Conservation (phyloP, 75 land plant species). For the Selaginella tamariscina region DNA sequence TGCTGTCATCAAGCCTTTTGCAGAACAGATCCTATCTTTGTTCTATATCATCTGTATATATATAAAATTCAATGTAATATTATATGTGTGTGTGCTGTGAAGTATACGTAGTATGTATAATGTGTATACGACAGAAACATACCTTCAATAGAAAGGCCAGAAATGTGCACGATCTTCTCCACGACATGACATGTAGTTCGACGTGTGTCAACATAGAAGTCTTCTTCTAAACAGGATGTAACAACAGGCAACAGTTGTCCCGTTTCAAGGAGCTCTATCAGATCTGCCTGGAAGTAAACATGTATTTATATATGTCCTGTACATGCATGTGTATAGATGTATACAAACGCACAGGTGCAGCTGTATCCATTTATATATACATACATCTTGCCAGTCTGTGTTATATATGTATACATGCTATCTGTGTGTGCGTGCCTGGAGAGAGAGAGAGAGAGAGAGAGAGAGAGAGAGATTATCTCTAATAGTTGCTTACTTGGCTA, state of each 20-base stretch:
- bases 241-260: constrained; percentile 22
- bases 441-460: too few species aligned
- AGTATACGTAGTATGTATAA: too few species aligned
- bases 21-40: constrained; percentile 8
- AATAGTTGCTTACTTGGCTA: constrained; percentile 25
- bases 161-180: constrained; percentile 20
- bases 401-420: too few species aligned
- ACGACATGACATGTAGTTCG: constrained; percentile 29
- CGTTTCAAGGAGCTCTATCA: constrained; percentile 15
- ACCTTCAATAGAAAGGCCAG: constrained; percentile 19
- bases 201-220: constrained; percentile 28
- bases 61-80: not conserved
- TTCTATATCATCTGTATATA: constrained; percentile 20
- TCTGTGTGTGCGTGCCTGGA: too few species aligned
- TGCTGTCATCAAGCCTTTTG: constrained; percentile 31
- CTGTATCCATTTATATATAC: too few species aligned
- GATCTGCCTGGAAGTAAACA: constrained; percentile 9
- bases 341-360: too few species aligned
- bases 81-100: too few species aligned
- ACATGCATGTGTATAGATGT: too few species aligned
- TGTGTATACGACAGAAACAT: not conserved
- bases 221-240: constrained; percentile 32
- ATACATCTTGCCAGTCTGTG: too few species aligned
- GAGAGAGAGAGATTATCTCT: too few species aligned
- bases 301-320: not conserved